Evolutionary conservation across 306 rosid genomes (phyloP).

Genomic region (Medicago arabica): DNA sequence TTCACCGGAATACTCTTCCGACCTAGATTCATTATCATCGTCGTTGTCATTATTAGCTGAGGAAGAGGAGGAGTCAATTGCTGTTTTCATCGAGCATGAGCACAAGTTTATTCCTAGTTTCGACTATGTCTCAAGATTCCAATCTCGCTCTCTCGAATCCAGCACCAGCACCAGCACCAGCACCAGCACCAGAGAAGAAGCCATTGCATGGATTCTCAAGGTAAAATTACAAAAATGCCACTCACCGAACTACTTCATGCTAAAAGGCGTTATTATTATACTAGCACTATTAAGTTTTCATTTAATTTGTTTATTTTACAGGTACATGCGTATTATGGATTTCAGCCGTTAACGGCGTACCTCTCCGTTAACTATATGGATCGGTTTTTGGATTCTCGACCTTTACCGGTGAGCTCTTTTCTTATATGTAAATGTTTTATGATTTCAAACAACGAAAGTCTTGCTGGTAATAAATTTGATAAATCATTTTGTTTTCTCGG

Average conservation of each 20-base stretch:
- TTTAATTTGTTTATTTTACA: slow-evolving; percentile 40
- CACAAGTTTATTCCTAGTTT: slow-evolving; percentile 75
- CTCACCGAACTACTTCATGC: slow-evolving; percentile 25
- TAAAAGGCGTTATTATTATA: slow-evolving; percentile 3
- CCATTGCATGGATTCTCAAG: slow-evolving; percentile 99
- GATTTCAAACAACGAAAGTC: slow-evolving; percentile 25
- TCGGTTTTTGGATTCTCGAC: slow-evolving; percentile 79
- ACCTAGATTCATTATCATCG: slow-evolving; percentile 57
- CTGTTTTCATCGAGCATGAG: slow-evolving; percentile 81
- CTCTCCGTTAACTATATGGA: slow-evolving; percentile 94
- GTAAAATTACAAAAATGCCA: slow-evolving; percentile 64
- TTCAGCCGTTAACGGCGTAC: slow-evolving; percentile 90
- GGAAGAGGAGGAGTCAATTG: slow-evolving; percentile 69
- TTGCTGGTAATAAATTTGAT: not conserved
- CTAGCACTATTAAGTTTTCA: no score
- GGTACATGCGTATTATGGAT: slow-evolving; percentile 79
- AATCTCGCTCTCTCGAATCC: slow-evolving; percentile 70
- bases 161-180: no score
- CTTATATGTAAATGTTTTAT: not conserved
- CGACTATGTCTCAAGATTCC: slow-evolving; percentile 68
- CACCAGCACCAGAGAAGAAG: slow-evolving; percentile 74
- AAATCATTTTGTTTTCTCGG: not conserved
- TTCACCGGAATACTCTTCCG: slow-evolving; percentile 71
- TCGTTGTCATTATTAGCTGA: not conserved
- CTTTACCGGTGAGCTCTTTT: slow-evolving; percentile 72